phyloP scores from a whole-genome alignment of 225 moss, liverwort and hornwort genomes.

The Physcomitrium patens region DNA sequence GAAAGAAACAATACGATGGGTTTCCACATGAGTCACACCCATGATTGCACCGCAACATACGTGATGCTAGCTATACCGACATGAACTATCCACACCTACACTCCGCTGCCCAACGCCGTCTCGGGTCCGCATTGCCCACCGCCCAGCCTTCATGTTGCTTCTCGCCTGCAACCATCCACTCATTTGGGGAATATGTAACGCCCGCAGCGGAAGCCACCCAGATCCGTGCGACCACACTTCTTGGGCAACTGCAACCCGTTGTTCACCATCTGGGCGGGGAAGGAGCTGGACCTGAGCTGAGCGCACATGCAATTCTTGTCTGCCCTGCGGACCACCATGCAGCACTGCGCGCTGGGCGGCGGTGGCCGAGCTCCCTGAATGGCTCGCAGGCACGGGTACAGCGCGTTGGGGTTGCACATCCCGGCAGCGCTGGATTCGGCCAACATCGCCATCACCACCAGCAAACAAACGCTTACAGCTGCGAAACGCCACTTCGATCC shows the following conservation, averaged over 20 bases:
- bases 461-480: no score
- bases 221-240: constrained; percentile 35
- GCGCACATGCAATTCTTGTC: constrained; percentile 15
- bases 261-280: constrained; percentile 29
- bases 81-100: no score
- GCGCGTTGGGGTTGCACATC: constrained; percentile 3
- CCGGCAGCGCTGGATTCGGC: neutral
- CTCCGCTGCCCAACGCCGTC: no score
- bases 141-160: no score
- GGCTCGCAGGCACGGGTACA: neutral
- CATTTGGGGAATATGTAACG: neutral
- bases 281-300: neutral
- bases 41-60: no score
- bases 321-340: constrained; percentile 3
- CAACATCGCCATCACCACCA: no score
- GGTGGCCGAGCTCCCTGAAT: neutral
- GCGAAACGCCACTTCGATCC: no score
- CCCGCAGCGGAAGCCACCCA: constrained; percentile 17
- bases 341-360: neutral
- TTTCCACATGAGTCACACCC: no score
- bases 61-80: no score
- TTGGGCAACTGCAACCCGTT: constrained; percentile 36
- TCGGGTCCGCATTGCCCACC: no score
- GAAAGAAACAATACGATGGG: no score
- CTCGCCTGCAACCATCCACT: no score